Conservation (phyloP, 192 early-diverging fungal genomes). For the Oehlia diaphana region DNA sequence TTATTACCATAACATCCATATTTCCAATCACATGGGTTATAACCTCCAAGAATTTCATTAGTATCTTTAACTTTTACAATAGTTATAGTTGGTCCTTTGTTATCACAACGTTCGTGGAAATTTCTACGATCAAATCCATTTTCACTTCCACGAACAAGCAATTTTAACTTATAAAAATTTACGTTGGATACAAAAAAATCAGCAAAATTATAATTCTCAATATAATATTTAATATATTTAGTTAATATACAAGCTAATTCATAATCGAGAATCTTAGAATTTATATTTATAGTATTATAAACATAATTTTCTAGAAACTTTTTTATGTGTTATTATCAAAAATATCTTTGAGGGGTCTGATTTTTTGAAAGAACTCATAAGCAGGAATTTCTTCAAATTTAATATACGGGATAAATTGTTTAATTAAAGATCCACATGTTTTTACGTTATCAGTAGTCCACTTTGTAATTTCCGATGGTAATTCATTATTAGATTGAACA, state of each 20-base stretch:
- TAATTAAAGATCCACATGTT: not conserved
- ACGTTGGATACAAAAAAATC: too few relatives aligned
- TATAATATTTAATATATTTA: not conserved
- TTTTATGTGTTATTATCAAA: not conserved
- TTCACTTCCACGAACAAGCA: not conserved
- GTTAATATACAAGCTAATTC: not conserved
- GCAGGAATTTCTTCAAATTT: not conserved
- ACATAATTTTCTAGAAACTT: not conserved
- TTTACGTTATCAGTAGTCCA: not conserved
- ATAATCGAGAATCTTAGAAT: not conserved
- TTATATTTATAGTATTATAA: not conserved
- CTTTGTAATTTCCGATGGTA: not conserved
- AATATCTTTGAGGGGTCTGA: not conserved
- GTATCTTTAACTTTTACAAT: not conserved
- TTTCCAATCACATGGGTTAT: not conserved
- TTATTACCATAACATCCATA: too few relatives aligned
- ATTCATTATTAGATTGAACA: too few relatives aligned
- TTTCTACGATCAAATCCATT: not conserved
- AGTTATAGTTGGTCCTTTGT: slow-evolving; percentile 15
- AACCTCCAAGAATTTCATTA: slow-evolving; percentile 10
- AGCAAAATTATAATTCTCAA: too few relatives aligned
- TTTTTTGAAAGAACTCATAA: not conserved
- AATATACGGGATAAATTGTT: not conserved
- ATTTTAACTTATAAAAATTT: not conserved
- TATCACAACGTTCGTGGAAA: not conserved